phyloP scores from a whole-genome alignment of 345 rosid genomes.

The Eucalyptus regnans region DNA sequence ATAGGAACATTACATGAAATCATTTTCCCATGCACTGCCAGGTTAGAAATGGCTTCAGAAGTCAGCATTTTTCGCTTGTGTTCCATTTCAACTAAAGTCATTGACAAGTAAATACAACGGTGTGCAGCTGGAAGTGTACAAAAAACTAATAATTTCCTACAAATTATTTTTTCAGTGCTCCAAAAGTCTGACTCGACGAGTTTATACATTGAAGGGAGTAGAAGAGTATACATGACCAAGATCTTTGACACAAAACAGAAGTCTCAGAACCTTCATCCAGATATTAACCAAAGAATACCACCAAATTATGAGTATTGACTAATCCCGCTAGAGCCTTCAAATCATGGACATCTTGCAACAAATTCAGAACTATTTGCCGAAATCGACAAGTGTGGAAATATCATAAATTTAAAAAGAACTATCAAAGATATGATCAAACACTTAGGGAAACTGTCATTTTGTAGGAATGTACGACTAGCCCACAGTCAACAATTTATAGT shows the following conservation, averaged over 20 bases:
- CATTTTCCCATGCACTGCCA: background rate
- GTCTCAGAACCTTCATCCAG: background rate
- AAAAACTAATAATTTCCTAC: background rate
- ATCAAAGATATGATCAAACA: background rate
- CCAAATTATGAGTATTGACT: background rate
- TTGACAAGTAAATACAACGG: background rate
- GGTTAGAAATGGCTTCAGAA: background rate
- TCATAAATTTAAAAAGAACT: background rate
- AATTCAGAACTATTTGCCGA: background rate
- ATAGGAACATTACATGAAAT: background rate
- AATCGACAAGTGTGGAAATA: background rate
- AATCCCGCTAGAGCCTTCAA: background rate
- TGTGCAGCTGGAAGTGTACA: background rate
- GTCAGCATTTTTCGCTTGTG: background rate
- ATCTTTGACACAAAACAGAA: background rate
- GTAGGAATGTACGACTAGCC: background rate
- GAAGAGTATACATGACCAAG: background rate
- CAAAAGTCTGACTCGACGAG: background rate
- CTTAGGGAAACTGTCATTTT: background rate
- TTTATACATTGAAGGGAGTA: background rate
- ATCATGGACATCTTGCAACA: background rate
- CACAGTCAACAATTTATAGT: background rate
- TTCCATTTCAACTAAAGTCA: background rate
- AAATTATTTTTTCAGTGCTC: background rate
- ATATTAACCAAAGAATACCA: background rate